Base-by-base conservation (phyloP, 148 eudicot species). In the Cornus kousa region DNA sequence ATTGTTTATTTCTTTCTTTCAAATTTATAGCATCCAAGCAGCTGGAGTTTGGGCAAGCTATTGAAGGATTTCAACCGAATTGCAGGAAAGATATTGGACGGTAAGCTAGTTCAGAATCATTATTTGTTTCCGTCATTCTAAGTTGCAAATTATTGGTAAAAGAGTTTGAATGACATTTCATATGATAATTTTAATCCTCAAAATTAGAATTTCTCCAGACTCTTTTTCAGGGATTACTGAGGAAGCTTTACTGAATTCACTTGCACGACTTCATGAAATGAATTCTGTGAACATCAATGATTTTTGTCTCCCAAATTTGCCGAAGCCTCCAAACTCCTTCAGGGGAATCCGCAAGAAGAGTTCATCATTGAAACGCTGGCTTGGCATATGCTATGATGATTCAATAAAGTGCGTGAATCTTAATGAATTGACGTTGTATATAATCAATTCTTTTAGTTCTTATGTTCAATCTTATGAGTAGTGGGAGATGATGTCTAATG, bases 281-380 rank as follows among this genome's bases (percentile, higher is more conserved):
- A 73, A 81, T 67, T 73, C 84, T 68, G 77, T 87, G 67, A 86
- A 90, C 82, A 80, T 90, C 50, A 81, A 77, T 71, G 84, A 87
- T 80, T 83, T 87, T 79, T 66, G 80, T 62, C 88, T 88, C 50
- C 86, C 92, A 67, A 85, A 84, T 78, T 87, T 96, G 88, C 99
- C 98, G 48, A 78, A 66, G 76, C 90, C 90, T 80, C 97, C 99
- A 22, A 92, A 91, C 80, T 81, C 87, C 78, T 93, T 96, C 67
- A 86, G 83, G 84, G 99, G 99, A 71, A 94, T 96, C 71, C 88
- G 90, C n/a, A 86, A 80, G 85, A 93, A 87, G 85, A 83, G 79
- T 59, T 88, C 90, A 50, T 92, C 98, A 67, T 83, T 93, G 60
- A 91, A 87, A 84, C 97, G 99, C 71, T 96, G 99, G 99, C 95